These are phyloP conservation scores for Penicillium glabrum DNA, from an alignment of 2,329 filamentous ascomycete genomes.

Conservation along the genomic window DNA sequence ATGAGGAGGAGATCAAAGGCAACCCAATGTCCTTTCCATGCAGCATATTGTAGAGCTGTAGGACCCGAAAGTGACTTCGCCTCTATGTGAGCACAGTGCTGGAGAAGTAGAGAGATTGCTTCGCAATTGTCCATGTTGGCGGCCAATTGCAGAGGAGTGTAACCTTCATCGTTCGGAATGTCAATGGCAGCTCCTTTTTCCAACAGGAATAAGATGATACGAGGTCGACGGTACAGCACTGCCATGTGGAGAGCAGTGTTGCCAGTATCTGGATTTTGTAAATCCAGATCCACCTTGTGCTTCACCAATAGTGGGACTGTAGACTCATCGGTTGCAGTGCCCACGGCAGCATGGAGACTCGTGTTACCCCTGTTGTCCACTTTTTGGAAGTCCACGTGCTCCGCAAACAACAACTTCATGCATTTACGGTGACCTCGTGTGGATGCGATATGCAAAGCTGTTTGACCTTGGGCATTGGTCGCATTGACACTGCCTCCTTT, in stretches of 20 bases:
- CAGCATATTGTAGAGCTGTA: conserved; percentile 30
- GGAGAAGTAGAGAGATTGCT: conserved; percentile 27
- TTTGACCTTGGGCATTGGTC: conserved; percentile 25
- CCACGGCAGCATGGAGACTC: conserved; percentile 28
- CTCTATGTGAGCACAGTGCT: conserved; percentile 26
- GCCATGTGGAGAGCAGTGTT: conserved; percentile 31
- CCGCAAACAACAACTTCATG: conserved; percentile 25
- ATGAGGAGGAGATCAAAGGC: conserved; percentile 32
- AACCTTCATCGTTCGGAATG: conserved; percentile 24
- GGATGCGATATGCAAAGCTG: conserved; percentile 31
- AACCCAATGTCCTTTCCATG: conserved; percentile 24
- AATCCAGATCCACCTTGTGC: conserved; percentile 23
- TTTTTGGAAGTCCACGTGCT: conserved; percentile 14
- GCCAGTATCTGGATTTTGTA: conserved; percentile 23
- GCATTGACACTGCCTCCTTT: conserved; percentile 27
- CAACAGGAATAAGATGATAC: conserved; percentile 29
- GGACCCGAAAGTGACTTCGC: conserved; percentile 18
- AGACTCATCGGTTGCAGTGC: conserved; percentile 29
- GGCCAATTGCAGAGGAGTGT: conserved; percentile 31
- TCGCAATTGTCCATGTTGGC: conserved; percentile 31
- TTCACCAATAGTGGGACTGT: conserved; percentile 33
- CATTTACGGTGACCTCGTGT: conserved; percentile 26
- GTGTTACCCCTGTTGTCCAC: conserved; percentile 21
- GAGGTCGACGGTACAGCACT: conserved; percentile 22
- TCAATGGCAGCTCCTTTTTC: conserved; percentile 29